Evolutionary conservation across 164 flowering plant species (phyloP).

Genomic region (Aristolochia fimbriata): DNA sequence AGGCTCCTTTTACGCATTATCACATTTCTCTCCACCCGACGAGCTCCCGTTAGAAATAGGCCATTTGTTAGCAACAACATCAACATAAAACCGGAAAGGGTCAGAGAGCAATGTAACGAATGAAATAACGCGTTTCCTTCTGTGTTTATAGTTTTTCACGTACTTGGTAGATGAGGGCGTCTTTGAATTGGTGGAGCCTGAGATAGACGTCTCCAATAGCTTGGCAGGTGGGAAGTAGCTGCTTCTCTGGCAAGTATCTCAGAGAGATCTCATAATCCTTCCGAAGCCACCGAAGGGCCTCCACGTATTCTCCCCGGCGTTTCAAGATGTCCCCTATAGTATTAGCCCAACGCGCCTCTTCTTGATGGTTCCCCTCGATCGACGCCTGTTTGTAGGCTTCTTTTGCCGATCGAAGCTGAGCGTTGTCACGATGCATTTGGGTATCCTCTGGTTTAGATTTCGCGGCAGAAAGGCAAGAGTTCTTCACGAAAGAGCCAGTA

Average conservation of each 20-base stretch:
- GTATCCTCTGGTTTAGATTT: too few relatives aligned
- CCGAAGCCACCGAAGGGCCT: conserved; percentile 81
- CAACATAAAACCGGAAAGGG: too few relatives aligned
- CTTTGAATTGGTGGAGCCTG: conserved; percentile 46
- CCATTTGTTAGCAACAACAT: too few relatives aligned
- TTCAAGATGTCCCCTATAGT: conserved; percentile 71
- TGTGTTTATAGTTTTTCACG: too few relatives aligned
- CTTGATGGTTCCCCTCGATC: conserved; percentile 56
- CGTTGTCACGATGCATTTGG: conserved; percentile 28
- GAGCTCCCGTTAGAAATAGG: too few relatives aligned
- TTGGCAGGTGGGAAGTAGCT: conserved; percentile 80
- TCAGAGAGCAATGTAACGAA: too few relatives aligned
- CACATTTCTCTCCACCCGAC: too few relatives aligned
- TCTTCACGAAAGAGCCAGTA: too few relatives aligned
- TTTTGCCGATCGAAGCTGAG: conserved; percentile 53
- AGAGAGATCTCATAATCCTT: conserved; percentile 67
- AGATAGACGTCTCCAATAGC: conserved; percentile 82
- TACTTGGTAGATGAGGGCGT: conserved; percentile 89
- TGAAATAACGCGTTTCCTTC: too few relatives aligned
- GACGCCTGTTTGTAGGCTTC: conserved; percentile 53
- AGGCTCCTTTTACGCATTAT: too few relatives aligned
- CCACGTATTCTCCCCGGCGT: conserved; percentile 78
- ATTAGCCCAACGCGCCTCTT: conserved; percentile 96
- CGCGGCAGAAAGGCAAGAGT: too few relatives aligned
- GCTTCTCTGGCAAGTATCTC: conserved; percentile 59